These are phyloP conservation scores for Rhizomucor pusillus DNA, from an alignment of 371 early-diverging fungal species.

Conservation along the genomic window DNA sequence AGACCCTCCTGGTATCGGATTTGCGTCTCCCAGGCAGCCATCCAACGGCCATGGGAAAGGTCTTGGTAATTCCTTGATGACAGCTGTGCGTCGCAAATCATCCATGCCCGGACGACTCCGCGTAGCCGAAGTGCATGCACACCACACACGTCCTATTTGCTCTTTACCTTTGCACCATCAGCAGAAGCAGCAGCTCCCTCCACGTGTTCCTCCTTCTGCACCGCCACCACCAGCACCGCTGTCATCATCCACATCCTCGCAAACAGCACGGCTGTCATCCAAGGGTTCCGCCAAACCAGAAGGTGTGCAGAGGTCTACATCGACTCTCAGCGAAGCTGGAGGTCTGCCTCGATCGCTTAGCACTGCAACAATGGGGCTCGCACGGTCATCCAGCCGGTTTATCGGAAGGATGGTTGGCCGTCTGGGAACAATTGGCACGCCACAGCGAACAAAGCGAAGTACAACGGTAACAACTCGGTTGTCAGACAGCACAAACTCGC, in stretches of 20 bases:
- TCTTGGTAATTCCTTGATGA: slow-evolving; percentile 6
- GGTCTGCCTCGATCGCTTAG: slow-evolving; percentile 10
- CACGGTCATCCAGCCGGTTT: slow-evolving; percentile 11
- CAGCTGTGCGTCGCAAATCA: slow-evolving; percentile 13
- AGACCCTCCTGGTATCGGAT: not conserved
- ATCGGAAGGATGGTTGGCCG: slow-evolving; percentile 15
- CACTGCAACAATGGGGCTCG: slow-evolving; percentile 13
- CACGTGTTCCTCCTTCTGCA: not conserved
- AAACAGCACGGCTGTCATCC: slow-evolving; percentile 3
- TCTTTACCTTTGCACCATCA: not conserved
- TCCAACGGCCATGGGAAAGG: not conserved
- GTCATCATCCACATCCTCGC: slow-evolving; percentile 1
- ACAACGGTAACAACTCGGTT: too few species aligned
- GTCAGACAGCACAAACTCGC: too few species aligned
- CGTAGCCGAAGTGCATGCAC: slow-evolving; percentile 3
- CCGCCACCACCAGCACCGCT: not conserved
- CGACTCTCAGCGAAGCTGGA: too few species aligned
- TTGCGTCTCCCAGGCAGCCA: not conserved
- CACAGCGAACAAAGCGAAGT: slow-evolving; percentile 4
- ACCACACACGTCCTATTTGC: not conserved
- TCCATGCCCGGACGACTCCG: slow-evolving; percentile 16
- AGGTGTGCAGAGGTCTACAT: too few species aligned
- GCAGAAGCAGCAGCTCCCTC: slow-evolving; percentile 2
- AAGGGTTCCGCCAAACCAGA: too few species aligned
- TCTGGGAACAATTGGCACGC: slow-evolving; percentile 10